Evolutionary conservation across 306 rosid species (phyloP).

Genomic region (Medicago ruthenica): DNA sequence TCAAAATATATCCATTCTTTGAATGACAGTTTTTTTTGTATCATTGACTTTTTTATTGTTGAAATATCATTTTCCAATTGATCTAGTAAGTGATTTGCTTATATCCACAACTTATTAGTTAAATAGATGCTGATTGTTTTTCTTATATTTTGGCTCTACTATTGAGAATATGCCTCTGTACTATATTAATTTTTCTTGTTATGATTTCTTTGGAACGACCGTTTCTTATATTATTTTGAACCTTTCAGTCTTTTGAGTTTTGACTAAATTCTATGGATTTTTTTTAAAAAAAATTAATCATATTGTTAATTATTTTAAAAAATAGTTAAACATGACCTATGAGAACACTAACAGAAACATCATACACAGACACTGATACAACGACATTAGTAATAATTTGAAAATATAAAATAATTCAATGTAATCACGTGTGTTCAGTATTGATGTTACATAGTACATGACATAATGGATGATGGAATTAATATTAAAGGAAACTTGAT

Average conservation of each 20-base stretch:
- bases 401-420: too few relatives aligned
- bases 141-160: constrained; percentile 7
- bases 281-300: too few relatives aligned
- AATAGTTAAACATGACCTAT: not conserved
- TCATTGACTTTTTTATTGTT: not conserved
- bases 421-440: too few relatives aligned
- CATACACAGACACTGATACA: not conserved
- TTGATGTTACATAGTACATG: not conserved
- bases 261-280: constrained; percentile 29
- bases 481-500: constrained; percentile 15
- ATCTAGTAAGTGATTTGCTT: not conserved
- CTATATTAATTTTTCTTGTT: not conserved
- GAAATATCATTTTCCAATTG: not conserved
- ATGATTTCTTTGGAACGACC: constrained; percentile 21
- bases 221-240: constrained; percentile 1
- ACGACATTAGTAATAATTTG: too few relatives aligned
- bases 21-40: not conserved
- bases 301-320: not conserved
- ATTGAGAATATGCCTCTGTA: constrained; percentile 7
- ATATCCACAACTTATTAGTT: not conserved
- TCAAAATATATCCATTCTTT: not conserved
- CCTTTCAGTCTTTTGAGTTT: constrained; percentile 20
- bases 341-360: not conserved
- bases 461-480: not conserved
- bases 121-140: not conserved